Percentiles rank a stretch among this genome's conserved stretches.
These are phyloP conservation scores for Artemisia tridentata DNA, from an alignment of 129 eudicot species.

Conservation along the genomic window DNA sequence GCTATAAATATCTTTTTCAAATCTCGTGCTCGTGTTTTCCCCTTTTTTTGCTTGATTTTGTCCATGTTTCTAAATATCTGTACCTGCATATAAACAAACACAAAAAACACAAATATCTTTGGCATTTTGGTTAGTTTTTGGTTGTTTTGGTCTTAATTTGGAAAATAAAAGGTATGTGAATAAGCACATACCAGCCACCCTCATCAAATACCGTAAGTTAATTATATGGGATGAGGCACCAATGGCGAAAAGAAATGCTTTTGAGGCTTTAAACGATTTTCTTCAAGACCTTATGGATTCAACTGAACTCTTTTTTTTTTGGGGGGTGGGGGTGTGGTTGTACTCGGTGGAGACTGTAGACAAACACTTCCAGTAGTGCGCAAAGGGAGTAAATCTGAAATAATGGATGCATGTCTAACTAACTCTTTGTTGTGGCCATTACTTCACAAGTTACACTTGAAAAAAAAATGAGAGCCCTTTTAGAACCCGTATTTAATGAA, in stretches of 20 bases:
- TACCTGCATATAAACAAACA: too few species aligned
- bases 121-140: too few species aligned
- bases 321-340: conserved; percentile 24
- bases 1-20: too few species aligned
- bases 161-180: too few species aligned
- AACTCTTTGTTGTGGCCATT: conserved; percentile 20
- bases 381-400: neutral
- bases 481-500: neutral
- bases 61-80: too few species aligned
- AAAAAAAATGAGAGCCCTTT: conserved; percentile 9
- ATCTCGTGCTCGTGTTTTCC: too few species aligned
- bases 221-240: too few species aligned
- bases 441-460: neutral
- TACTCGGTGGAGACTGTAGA: neutral
- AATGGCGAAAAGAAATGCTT: conserved; percentile 10
- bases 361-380: conserved; percentile 3
- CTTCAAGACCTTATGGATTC: conserved; percentile 9
- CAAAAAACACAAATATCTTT: too few species aligned
- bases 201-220: neutral
- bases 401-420: neutral
- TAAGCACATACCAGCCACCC: too few species aligned
- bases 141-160: too few species aligned
- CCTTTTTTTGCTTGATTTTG: too few species aligned
- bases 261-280: conserved; percentile 14
- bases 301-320: neutral